phyloP scores from a whole-genome alignment of 495 filamentous ascomycete species.

The Neurospora intermedia region DNA sequence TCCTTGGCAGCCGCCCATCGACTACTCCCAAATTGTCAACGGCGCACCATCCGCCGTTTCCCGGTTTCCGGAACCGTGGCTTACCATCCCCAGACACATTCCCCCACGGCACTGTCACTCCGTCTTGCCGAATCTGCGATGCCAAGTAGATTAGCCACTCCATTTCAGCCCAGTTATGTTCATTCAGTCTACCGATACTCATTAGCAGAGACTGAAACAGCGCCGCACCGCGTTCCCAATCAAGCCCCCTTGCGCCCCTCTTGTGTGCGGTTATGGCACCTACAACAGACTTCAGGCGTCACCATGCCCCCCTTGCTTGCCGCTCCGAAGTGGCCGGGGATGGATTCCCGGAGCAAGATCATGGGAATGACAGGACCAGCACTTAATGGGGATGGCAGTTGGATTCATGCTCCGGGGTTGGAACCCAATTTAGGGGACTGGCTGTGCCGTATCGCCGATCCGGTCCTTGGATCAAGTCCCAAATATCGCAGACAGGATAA shows the following conservation, averaged over 20 bases:
- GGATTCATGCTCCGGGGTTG: background rate
- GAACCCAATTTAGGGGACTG: background rate
- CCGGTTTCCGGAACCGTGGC: conserved; percentile 10
- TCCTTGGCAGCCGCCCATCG: background rate
- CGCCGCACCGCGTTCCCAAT: conserved; percentile 11
- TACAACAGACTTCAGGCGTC: background rate
- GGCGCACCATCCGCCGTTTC: conserved; percentile 10
- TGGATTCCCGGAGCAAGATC: background rate
- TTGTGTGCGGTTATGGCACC: background rate
- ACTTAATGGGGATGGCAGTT: background rate
- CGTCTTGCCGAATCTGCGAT: conserved; percentile 10
- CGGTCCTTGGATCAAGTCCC: background rate
- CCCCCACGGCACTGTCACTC: conserved; percentile 10
- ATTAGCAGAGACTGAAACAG: conserved; percentile 7
- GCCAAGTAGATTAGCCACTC: conserved; percentile 7
- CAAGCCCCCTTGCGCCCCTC: background rate
- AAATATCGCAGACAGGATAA: background rate
- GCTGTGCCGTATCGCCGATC: conserved; percentile 9
- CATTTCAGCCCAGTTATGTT: background rate
- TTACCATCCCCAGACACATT: background rate
- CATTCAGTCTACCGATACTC: background rate
- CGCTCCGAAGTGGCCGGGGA: background rate
- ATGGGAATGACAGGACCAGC: background rate
- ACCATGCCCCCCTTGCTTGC: background rate
- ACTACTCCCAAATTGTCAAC: conserved; percentile 2